phyloP scores from a whole-genome alignment of 768 basidiomycete species.

The Filobasidium wieringae region DNA sequence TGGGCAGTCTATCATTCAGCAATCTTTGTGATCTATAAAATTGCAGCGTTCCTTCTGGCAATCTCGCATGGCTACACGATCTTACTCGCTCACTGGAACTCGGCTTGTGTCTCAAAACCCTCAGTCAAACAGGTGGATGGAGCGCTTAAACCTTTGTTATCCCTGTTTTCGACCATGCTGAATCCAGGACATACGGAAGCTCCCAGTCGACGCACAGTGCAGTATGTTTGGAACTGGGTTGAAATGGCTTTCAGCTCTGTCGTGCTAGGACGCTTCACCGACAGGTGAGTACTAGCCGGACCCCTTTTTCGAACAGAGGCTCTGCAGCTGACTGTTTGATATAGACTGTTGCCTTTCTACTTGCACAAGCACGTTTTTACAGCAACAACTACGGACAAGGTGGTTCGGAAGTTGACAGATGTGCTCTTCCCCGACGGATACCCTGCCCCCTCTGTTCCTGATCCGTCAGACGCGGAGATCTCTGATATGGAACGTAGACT shows the following conservation, averaged over 20 bases:
- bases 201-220: background rate
- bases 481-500: slow-evolving; percentile 45
- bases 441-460: slow-evolving; percentile 58
- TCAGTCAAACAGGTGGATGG: background rate
- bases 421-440: slow-evolving; percentile 77
- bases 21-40: background rate
- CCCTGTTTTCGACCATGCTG: background rate
- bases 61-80: background rate
- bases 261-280: background rate
- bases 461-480: slow-evolving; percentile 70
- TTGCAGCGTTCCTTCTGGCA: background rate
- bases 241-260: background rate
- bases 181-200: background rate
- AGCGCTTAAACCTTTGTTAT: background rate
- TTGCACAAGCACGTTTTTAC: slow-evolving; percentile 43
- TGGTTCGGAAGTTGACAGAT: slow-evolving; percentile 37
- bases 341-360: slow-evolving; percentile 58
- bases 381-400: slow-evolving; percentile 35
- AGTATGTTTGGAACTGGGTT: background rate
- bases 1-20: background rate
- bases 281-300: background rate
- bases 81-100: background rate
- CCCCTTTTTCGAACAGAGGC: background rate
- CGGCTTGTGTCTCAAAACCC: background rate
- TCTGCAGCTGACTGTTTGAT: background rate